A percentile compares a stretch with the other conserved stretches of the same genome.
Conservation (phyloP, 495 filamentous ascomycete genomes). For the Daldinia bambusicola region DNA sequence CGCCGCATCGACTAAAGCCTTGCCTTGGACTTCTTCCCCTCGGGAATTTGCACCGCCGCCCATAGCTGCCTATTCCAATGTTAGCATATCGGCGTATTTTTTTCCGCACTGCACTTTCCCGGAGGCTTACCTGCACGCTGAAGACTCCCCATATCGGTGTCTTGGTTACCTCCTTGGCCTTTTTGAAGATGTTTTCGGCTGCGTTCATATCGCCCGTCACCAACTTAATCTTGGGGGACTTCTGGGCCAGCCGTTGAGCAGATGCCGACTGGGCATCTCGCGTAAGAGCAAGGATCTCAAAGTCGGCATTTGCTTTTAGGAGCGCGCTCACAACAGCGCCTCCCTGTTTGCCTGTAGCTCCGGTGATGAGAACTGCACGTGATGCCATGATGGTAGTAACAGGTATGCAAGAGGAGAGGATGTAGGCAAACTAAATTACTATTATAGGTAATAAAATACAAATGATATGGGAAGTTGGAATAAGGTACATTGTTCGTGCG, state of each 20-base stretch:
- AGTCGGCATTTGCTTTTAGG: conserved; percentile 53
- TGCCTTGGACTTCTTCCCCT: conserved; percentile 67
- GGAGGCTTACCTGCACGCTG: conserved; percentile 57
- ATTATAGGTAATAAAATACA: neutral
- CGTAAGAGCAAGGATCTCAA: conserved; percentile 72
- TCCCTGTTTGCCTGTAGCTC: conserved; percentile 77
- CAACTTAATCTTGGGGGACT: conserved; percentile 61
- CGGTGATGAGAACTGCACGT: conserved; percentile 65
- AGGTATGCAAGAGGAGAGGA: too few relatives aligned
- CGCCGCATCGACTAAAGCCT: conserved; percentile 63
- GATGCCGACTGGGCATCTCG: conserved; percentile 61
- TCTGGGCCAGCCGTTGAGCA: conserved; percentile 59
- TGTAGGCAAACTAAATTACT: too few relatives aligned
- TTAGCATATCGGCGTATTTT: conserved; percentile 40
- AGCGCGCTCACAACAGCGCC: conserved; percentile 66
- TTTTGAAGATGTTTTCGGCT: conserved; percentile 58
- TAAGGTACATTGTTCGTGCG: neutral
- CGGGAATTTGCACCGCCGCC: conserved; percentile 50
- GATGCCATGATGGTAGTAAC: conserved; percentile 44
- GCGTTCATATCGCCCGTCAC: conserved; percentile 65
- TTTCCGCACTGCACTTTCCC: too few relatives aligned
- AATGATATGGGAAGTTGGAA: neutral
- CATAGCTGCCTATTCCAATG: conserved; percentile 29
- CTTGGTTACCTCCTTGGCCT: conserved; percentile 52
- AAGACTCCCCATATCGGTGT: conserved; percentile 61